Evolutionary conservation across 2,329 filamentous ascomycete genomes (phyloP).

Genomic region (Neurospora sp.): DNA sequence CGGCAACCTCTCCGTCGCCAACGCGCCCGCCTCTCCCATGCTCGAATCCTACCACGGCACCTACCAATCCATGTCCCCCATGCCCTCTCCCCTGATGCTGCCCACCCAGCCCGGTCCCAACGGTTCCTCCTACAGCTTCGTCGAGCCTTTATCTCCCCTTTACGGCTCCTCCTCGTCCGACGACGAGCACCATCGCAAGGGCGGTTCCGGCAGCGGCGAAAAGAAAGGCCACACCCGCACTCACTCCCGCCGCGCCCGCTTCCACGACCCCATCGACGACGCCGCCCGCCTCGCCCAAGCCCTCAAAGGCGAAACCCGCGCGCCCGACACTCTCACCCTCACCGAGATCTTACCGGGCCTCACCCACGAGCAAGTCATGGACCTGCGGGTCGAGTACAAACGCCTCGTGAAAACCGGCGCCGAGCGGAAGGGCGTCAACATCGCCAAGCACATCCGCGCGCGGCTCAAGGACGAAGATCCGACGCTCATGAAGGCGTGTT

Average conservation of each 20-base stretch:
- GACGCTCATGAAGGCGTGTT: conserved; percentile 81
- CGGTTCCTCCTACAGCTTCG: conserved; percentile 16
- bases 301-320: conserved; percentile 51
- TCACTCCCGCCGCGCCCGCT: conserved; percentile 53
- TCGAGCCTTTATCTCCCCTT: conserved; percentile 43
- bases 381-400: conserved; percentile 85
- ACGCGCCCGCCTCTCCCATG: conserved; percentile 69
- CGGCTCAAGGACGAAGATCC: conserved; percentile 63
- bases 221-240: conserved; percentile 21
- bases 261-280: conserved; percentile 77
- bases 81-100: conserved; percentile 70
- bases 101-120: conserved; percentile 35
- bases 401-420: conserved; percentile 69
- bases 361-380: conserved; percentile 78
- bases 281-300: conserved; percentile 67
- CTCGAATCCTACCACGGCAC: conserved; percentile 89
- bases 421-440: conserved; percentile 67
- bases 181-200: conserved; percentile 23
- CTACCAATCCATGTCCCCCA: conserved; percentile 88
- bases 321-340: conserved; percentile 59
- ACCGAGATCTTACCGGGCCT: conserved; percentile 77
- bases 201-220: conserved; percentile 18
- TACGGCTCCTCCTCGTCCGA: conserved; percentile 33
- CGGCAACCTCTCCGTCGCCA: conserved; percentile 34
- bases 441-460: conserved; percentile 74